phyloP scores from a whole-genome alignment of 2,329 filamentous ascomycete genomes.

The Talaromyces sp. region DNA sequence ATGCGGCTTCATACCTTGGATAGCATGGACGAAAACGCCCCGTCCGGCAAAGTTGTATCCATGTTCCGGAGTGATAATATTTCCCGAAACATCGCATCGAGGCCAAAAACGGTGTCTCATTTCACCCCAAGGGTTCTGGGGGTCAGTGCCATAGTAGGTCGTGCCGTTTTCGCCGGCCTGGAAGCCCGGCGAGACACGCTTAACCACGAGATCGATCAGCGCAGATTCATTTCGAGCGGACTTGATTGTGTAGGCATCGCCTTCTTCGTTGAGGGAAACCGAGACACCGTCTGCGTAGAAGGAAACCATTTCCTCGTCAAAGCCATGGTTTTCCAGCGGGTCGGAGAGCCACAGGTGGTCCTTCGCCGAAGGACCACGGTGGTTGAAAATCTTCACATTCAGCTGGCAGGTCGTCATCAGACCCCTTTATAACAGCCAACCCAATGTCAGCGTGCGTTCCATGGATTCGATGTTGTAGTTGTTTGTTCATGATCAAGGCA shows the following conservation, averaged over 20 bases:
- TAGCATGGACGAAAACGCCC: background rate
- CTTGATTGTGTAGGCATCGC: background rate
- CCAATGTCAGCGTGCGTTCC: background rate
- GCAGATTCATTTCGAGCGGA: background rate
- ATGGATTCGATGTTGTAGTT: background rate
- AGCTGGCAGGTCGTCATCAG: background rate
- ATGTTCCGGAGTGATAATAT: background rate
- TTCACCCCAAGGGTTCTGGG: background rate
- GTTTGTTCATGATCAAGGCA: background rate
- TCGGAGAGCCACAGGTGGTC: background rate
- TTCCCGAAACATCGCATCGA: background rate
- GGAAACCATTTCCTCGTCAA: background rate
- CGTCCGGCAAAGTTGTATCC: background rate
- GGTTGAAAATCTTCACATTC: conserved; percentile 1
- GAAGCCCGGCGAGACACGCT: background rate
- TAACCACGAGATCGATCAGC: background rate
- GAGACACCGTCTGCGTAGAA: background rate
- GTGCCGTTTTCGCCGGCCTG: background rate
- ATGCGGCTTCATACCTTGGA: background rate
- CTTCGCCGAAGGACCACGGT: background rate
- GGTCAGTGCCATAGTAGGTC: background rate
- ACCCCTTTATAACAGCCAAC: background rate
- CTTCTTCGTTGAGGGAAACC: background rate
- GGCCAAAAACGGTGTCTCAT: background rate
- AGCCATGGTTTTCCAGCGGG: background rate